These are phyloP conservation scores for Ustilago trichophora DNA, from an alignment of 1,284 basidiomycete genomes.

Conservation along the genomic window DNA sequence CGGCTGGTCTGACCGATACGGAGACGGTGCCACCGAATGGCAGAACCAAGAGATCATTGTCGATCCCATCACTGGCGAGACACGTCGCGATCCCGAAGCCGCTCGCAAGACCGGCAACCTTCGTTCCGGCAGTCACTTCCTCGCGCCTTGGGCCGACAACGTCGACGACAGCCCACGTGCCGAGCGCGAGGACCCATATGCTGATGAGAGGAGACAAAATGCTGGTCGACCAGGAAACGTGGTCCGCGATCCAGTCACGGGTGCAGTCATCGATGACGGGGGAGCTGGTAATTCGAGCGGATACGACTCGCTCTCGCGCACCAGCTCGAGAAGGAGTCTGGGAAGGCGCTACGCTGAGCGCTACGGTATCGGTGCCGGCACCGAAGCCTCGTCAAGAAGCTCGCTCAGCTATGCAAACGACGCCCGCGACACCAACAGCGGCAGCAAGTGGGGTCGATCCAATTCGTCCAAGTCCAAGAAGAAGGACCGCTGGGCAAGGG, in stretches of 20 bases:
- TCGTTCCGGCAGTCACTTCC: conserved; percentile 27
- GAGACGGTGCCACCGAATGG: conserved; percentile 29
- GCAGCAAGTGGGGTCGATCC: conserved; percentile 36
- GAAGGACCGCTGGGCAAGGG: conserved; percentile 50
- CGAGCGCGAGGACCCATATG: conserved; percentile 46
- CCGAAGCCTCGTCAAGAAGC: conserved; percentile 36
- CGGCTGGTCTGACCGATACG: conserved; percentile 52
- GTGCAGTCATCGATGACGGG: conserved; percentile 38
- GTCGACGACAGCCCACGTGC: conserved; percentile 45
- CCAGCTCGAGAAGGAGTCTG: conserved; percentile 39
- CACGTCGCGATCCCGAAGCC: conserved; percentile 31
- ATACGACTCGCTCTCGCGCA: conserved; percentile 27
- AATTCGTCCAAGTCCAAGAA: conserved; percentile 39
- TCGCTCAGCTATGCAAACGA: conserved; percentile 43
- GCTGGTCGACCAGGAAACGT: conserved; percentile 26
- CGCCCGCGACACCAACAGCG: conserved; percentile 4
- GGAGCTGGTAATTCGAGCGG: conserved; percentile 5
- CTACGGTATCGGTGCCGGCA: conserved; percentile 34
- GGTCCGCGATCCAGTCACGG: conserved; percentile 44
- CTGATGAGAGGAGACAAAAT: conserved; percentile 37
- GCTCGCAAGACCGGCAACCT: conserved; percentile 39
- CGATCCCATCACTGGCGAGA: conserved; percentile 52
- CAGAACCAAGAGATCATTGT: conserved; percentile 45
- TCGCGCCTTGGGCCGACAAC: conserved; percentile 50
- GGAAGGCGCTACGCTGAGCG: conserved; percentile 50